Percentiles rank a stretch among this genome's conserved stretches.
Evolutionary conservation across 2,329 filamentous ascomycete genomes (phyloP).

Genomic region (Penicillium sp.): DNA sequence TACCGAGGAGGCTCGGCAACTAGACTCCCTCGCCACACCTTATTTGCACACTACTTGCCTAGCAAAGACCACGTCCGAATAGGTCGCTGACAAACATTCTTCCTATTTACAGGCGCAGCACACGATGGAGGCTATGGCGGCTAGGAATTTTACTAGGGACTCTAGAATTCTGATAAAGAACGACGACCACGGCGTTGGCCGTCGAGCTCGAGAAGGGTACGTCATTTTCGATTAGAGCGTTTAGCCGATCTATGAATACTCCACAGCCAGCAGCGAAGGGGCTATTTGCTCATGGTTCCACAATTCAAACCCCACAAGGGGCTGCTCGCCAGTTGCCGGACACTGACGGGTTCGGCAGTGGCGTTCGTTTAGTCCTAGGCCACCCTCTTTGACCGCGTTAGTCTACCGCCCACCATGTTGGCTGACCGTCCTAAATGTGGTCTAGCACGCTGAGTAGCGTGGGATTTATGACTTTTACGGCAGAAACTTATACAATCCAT

Average conservation of each 20-base stretch:
- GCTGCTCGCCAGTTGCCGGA: neutral
- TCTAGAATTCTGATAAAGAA: neutral
- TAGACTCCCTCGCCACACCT: neutral
- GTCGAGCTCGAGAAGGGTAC: slow-evolving; percentile 17
- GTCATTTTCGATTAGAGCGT: slow-evolving; percentile 14
- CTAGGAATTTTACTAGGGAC: neutral
- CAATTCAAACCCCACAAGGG: neutral
- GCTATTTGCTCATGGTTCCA: neutral
- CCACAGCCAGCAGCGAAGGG: neutral
- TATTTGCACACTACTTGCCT: neutral
- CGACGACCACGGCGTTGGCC: slow-evolving; percentile 9
- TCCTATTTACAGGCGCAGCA: neutral
- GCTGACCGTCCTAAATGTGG: no score
- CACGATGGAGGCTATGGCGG: neutral
- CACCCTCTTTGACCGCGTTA: no score
- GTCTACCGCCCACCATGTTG: no score
- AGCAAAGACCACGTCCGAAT: neutral
- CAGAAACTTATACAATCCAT: no score
- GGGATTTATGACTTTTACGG: no score
- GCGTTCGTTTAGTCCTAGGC: no score
- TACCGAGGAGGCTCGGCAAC: neutral
- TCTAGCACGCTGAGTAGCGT: no score
- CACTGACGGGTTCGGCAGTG: no score
- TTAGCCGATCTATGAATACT: slow-evolving; percentile 4
- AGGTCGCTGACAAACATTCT: neutral